Evolutionary conservation across 176 grass and related monocot genomes (phyloP).

Genomic region (Musa acuminata): DNA sequence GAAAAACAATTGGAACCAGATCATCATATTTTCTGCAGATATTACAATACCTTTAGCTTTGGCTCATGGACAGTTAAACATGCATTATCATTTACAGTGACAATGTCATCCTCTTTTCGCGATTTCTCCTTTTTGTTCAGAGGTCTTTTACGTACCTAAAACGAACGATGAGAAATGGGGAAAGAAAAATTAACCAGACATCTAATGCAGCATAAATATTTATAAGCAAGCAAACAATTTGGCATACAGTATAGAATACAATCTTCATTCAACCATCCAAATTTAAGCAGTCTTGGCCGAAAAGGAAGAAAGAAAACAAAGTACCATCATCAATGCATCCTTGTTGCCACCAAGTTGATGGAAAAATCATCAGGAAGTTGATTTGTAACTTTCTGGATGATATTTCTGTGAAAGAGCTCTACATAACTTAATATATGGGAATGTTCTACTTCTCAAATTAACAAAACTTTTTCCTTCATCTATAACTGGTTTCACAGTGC

Average conservation of each 20-base stretch:
- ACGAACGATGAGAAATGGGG: constrained; percentile 21
- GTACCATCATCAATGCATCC: not conserved
- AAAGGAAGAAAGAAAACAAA: not conserved
- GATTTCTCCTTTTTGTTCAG: constrained; percentile 94
- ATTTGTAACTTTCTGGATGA: not conserved
- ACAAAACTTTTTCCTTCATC: not conserved
- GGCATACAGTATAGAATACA: not conserved
- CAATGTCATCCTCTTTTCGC: constrained; percentile 93
- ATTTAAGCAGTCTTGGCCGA: too few species aligned
- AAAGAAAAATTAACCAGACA: constrained; percentile 18
- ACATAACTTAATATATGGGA: not conserved
- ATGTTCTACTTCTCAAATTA: not conserved
- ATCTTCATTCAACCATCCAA: too few species aligned
- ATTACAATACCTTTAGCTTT: constrained; percentile 71
- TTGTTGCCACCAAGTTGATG: not conserved
- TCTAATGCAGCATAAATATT: constrained; percentile 13
- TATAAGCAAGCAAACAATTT: not conserved
- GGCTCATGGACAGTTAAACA: constrained; percentile 83
- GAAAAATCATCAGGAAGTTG: not conserved
- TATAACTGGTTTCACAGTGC: not conserved
- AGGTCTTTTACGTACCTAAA: constrained; percentile 96
- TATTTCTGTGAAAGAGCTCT: too few species aligned
- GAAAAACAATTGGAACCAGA: not conserved
- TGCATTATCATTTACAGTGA: constrained; percentile 64
- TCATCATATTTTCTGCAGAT: constrained; percentile 6